These are phyloP conservation scores for Aspergillus sp. DNA, from an alignment of 2,329 filamentous ascomycete species.

Conservation along the genomic window DNA sequence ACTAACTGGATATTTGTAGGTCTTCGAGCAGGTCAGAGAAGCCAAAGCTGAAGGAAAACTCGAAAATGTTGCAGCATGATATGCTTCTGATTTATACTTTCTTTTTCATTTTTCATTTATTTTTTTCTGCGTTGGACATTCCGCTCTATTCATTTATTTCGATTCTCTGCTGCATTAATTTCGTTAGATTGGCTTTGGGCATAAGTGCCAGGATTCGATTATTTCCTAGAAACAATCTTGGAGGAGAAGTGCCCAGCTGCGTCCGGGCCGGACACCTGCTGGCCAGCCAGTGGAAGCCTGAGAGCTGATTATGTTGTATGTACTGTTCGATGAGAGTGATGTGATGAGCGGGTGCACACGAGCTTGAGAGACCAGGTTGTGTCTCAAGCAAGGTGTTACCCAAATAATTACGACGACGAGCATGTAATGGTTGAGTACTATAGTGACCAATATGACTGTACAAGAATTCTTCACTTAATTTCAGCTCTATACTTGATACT, in stretches of 20 bases:
- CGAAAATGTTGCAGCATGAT: conserved; percentile 32
- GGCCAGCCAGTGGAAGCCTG: conserved; percentile 18
- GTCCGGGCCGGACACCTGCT: conserved; percentile 10
- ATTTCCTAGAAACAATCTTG: conserved; percentile 22
- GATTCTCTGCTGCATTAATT: conserved; percentile 32
- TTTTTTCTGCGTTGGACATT: conserved; percentile 5
- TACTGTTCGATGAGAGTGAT: conserved; percentile 12
- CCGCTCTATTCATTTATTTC: conserved; percentile 15
- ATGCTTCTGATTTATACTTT: conserved; percentile 13
- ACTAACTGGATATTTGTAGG: conserved; percentile 43
- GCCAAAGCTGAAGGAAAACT: conserved; percentile 74
- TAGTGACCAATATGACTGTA: conserved; percentile 16
- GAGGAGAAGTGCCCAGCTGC: conserved; percentile 17
- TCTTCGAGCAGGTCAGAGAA: conserved; percentile 93
- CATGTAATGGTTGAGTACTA: conserved; percentile 23
- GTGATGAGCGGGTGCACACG: conserved; percentile 14
- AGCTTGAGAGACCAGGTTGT: conserved; percentile 22
- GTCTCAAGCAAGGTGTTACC: conserved; percentile 18
- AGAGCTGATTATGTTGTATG: conserved; percentile 18
- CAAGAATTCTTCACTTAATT: background rate
- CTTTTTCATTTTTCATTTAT: no score
- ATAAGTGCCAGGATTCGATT: conserved; percentile 29
- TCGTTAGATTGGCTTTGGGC: conserved; percentile 27
- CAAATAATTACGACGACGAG: conserved; percentile 21
- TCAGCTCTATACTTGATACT: background rate